Percentiles rank a stretch among this genome's conserved stretches.
These are phyloP conservation scores for Podospora pseudopauciseta DNA, from an alignment of 495 filamentous ascomycete species.

Conservation along the genomic window DNA sequence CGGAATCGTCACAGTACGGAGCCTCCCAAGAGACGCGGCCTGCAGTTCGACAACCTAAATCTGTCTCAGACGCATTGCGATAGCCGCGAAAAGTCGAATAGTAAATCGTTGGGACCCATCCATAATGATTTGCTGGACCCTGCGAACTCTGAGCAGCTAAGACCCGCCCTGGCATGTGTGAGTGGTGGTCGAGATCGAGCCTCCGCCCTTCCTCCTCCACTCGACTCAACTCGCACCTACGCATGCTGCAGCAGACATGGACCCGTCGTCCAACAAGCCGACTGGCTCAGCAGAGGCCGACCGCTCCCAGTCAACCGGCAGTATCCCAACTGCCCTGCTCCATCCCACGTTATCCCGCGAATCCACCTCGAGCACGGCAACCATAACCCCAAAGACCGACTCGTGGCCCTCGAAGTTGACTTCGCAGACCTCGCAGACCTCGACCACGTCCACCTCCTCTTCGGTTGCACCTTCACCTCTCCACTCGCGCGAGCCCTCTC, in stretches of 20 bases:
- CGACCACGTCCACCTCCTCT: slow-evolving; percentile 44
- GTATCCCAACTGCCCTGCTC: slow-evolving; percentile 3
- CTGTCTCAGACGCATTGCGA: background rate
- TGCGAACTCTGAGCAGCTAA: slow-evolving; percentile 25
- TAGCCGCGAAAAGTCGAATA: background rate
- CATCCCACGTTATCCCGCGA: slow-evolving; percentile 33
- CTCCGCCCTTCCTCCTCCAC: slow-evolving; percentile 20
- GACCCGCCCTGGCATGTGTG: slow-evolving; percentile 33
- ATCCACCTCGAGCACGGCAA: slow-evolving; percentile 39
- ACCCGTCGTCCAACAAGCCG: slow-evolving; percentile 32
- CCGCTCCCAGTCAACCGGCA: slow-evolving; percentile 12
- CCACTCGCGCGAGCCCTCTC: slow-evolving; percentile 51
- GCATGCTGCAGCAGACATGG: slow-evolving; percentile 34
- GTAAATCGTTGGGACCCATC: slow-evolving; percentile 22
- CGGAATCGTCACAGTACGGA: background rate
- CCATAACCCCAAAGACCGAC: slow-evolving; percentile 44
- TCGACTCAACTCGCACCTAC: slow-evolving; percentile 9
- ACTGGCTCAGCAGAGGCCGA: slow-evolving; percentile 13
- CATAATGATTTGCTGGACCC: slow-evolving; percentile 28
- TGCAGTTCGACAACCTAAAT: too few relatives aligned
- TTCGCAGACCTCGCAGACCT: slow-evolving; percentile 29
- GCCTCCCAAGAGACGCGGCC: too few relatives aligned
- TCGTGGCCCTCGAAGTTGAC: slow-evolving; percentile 28
- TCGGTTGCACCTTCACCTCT: slow-evolving; percentile 47
- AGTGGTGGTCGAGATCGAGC: slow-evolving; percentile 15